Evolutionary conservation across 805 yeast genomes (phyloP), one percentile per base, ranked within the genome.

Genomic region (Nakazawaea siamensis): DNA sequence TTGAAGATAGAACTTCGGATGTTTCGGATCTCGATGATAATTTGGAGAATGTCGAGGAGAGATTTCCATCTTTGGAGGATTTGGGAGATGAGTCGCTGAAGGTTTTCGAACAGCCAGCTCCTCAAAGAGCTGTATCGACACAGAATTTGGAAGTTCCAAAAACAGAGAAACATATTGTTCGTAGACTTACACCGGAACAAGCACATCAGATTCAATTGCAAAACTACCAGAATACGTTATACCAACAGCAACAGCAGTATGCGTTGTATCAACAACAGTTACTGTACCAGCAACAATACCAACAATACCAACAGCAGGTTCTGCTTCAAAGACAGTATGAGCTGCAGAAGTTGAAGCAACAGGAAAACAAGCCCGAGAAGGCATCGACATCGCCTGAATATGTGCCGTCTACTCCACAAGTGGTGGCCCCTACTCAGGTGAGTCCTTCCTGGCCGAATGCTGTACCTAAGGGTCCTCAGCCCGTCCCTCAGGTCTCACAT

Each of bases 41-140:
- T 15, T 35, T 68, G 20, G 67, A 58, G 5, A 52, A 67, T 23
- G 70, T 66, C 2, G 78, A 70, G 45, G 67, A 67, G 38, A 52
- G 78, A 32, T 74, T 63, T 43, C 80, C 76, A 1, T 62, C 70
- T 2, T 45, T 68, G n/a, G 70, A 66, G 18, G 60, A 55, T 11
- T 39, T 31, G 14, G 12, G 18, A 5, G 25, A 33, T 12, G 15
- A 10, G 9, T 24, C 15, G 6, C 10, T 18, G 24, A 27, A n/a
- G 24, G 32, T 20, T 33, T 27, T 10, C 31, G 33, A 20, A 20
- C 10, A 20, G 23, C n/a, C n/a, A n/a, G n/a, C n/a, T n/a, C n/a
- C n/a, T n/a, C 7, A 20, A 10, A 20, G 23, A 20, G 10, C 10
- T 20, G 23, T 10, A 20, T 20, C 23, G 7, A 7, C 23, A 8